Base-by-base conservation (phyloP, 192 early-diverging fungal species). In the Rhizophagus sp. region DNA sequence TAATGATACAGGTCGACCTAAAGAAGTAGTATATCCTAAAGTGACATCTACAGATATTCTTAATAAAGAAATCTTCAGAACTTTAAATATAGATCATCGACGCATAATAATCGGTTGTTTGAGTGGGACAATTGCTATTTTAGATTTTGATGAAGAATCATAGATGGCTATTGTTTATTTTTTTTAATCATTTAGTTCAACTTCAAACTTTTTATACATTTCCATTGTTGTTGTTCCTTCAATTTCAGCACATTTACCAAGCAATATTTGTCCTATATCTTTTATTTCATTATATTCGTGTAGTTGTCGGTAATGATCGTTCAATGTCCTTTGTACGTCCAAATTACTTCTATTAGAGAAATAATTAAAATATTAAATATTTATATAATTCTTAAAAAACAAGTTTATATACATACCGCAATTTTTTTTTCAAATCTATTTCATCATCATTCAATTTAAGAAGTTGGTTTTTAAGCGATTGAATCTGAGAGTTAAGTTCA, bases 241-340 rank as follows among this genome's bases (percentile, higher is more conserved):
- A 34, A 81, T n/a, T 73, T 88, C 89, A 4, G 90, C 90, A 63
- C 81, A 81, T 82, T 85, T 88, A 41, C 86, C 82, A 49, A 85
- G 71, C 49, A 85, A 77, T 36, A 83, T 83, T 72, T 90, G 88
- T 30, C 89, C 90, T 25, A 84, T 79, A 70, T 91, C 90, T 82
- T 91, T 91, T 75, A 91, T 88, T 81, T 89, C 89, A n/a, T 91
- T 91, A 75, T 91, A 91, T 41, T 86, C 81, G 66, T 90, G 90
- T 44, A 91, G 69, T 17, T 82, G 82, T 63, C 85, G 82, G 63
- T 89, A 90, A 52, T 86, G 88, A 66, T 70, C 79, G 33, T 83
- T 67, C 52, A 89, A 79, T 64, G 85, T 81, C 12, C 83, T 80
- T 3, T 85, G 84, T 33, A 85, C 78, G 15, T 88, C 80, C 1